Percentiles rank a stretch among this genome's conserved stretches.
Evolutionary conservation across 306 rosid species (phyloP).

Genomic region (Citrullus colocynthis): DNA sequence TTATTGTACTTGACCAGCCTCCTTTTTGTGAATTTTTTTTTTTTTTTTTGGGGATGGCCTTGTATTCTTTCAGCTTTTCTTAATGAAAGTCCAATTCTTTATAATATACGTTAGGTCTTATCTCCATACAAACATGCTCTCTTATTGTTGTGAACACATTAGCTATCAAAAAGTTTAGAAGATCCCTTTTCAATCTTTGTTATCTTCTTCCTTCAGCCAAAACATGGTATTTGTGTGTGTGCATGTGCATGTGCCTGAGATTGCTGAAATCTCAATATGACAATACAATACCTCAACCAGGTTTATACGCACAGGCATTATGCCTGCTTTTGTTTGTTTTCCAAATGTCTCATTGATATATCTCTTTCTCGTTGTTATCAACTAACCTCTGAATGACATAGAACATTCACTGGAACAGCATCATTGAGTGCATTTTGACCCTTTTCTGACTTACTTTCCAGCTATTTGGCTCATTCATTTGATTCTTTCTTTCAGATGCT

Average conservation of each 20-base stretch:
- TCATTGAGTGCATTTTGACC: not conserved
- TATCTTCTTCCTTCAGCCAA: not conserved
- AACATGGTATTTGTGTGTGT: not conserved
- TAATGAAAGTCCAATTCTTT: no score
- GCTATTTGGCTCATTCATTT: not conserved
- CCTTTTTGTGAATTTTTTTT: no score
- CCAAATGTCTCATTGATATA: not conserved
- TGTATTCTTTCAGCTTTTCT: no score
- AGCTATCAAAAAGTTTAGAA: not conserved
- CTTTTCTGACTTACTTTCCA: not conserved
- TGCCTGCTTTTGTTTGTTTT: not conserved
- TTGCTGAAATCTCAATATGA: not conserved
- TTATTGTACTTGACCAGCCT: no score
- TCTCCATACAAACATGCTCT: not conserved
- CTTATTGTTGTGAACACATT: not conserved
- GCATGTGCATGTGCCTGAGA: not conserved
- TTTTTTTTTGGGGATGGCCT: no score
- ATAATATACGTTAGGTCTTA: no score
- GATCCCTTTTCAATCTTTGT: not conserved
- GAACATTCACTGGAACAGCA: not conserved
- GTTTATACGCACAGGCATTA: not conserved
- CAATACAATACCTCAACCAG: not conserved
- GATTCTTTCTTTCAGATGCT: not conserved
- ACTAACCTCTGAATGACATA: not conserved
- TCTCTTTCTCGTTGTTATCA: not conserved